Base-by-base conservation (phyloP, 176 grass and related monocot genomes). In the Cenchrus purpureus region DNA sequence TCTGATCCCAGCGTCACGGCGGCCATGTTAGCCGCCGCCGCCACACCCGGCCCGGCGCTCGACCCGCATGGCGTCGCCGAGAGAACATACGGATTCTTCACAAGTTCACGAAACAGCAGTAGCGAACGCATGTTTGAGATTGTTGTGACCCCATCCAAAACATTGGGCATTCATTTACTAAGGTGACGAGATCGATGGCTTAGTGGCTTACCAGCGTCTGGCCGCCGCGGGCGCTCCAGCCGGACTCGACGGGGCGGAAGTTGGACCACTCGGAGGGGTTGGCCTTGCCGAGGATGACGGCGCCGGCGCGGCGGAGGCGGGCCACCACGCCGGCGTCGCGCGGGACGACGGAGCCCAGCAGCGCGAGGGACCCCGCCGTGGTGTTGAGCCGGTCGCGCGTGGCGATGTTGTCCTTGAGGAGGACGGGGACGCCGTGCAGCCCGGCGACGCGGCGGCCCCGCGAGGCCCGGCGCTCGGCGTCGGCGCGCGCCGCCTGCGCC, bases 1-100 rank as follows among this genome's bases (percentile, higher is more conserved):
- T 95, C 93, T 2, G 93, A 83, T 14, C 93, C 93, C 50, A 95
- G 46, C 32, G 93, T 92, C 88, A 91, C 93, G 12, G 94, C 82
- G 0, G 61, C 93, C 88, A 95, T 78, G 88, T 92, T 91, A 29
- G 90, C 86, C 20, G 89, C 94, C 15, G 79, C 91, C 0, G 91
- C 84, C 0, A 93, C 84, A 4, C 87, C 89, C 12, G 94, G 53
- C 3, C 94, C 94, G 5, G 73, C 76, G 80, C 86, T 95, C 8
- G 93, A 95, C 7, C 87, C 94, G 65, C 91, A 93, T 1, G 91
- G 91, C 0, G 3, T 7, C 0, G 4, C 28, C 16, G 86, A 89
- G 4, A 91, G 78, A 37, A 65, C 82, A 7, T 88, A 93, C 0
- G 94, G 94, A 53, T 93, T 93, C 86, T 87, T 60, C 58, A 60